Percentiles rank a stretch among this genome's conserved stretches.
These are phyloP conservation scores for Arthrobotrys entomopaga DNA, from an alignment of 2,329 filamentous ascomycete genomes.

Conservation along the genomic window DNA sequence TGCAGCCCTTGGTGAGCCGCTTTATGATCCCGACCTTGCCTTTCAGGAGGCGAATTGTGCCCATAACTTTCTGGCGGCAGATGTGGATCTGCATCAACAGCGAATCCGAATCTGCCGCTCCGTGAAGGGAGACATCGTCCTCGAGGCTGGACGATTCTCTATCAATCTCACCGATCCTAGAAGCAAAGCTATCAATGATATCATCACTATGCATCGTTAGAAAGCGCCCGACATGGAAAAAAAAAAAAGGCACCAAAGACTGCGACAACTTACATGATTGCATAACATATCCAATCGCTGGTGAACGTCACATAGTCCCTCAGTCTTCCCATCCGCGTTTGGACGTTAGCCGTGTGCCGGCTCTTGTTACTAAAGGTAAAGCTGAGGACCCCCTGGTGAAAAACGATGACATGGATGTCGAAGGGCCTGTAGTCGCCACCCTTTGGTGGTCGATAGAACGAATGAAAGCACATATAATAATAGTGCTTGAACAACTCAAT, in stretches of 20 bases:
- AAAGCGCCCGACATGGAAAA: not conserved
- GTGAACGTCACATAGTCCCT: constrained; percentile 74
- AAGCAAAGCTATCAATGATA: constrained; percentile 74
- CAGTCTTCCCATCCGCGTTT: constrained; percentile 73
- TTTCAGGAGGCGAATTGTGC: constrained; percentile 71
- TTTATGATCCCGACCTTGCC: constrained; percentile 76
- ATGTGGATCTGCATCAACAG: constrained; percentile 73
- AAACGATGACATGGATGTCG: constrained; percentile 75
- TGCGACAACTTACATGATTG: constrained; percentile 67
- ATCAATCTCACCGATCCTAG: constrained; percentile 72
- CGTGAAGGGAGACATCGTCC: constrained; percentile 73
- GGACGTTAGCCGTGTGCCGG: constrained; percentile 72
- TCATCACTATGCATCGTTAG: constrained; percentile 65
- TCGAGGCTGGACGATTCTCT: constrained; percentile 73
- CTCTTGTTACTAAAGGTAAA: constrained; percentile 71
- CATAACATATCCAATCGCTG: constrained; percentile 76
- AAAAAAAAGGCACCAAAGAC: not conserved
- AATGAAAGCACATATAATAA: constrained; percentile 76
- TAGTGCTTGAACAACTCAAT: constrained; percentile 75
- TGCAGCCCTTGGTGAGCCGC: constrained; percentile 75
- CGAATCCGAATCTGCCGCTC: constrained; percentile 71
- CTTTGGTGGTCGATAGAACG: constrained; percentile 71
- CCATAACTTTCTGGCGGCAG: constrained; percentile 74
- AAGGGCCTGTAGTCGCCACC: constrained; percentile 72
- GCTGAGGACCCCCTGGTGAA: constrained; percentile 72